Evolutionary conservation across 768 basidiomycete genomes (phyloP), one percentile per base, ranked within the genome.

Genomic region (Boletus insuetus): DNA sequence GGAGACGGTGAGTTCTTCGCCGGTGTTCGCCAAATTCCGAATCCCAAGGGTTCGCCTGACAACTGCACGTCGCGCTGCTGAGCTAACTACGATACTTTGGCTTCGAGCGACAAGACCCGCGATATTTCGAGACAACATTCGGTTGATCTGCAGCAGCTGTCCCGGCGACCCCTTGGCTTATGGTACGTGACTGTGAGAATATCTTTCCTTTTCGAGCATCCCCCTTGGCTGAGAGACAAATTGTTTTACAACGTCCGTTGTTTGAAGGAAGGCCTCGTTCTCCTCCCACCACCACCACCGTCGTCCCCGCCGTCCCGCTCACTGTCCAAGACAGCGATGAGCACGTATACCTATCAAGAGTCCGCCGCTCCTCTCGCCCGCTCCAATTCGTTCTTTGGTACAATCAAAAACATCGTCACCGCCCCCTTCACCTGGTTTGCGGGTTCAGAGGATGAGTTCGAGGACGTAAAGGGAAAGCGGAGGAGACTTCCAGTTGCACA

Each of bases 401-500:
- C 83, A 45, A 79, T 87, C 70, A 86, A 81, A 76, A 82, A 77
- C 72, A 73, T 86, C 66, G 85, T 87, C 58, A 80, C 84, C 32
- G 82, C 83, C 19, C 83, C 85, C 43, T 75, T 87, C 59, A 44
- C 69, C 46, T 76, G 80, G 72, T 83, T 86, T 72, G 77, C 80
- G 60, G 69, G 75, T 59, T 68, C 75, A 56, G 75, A 76, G 57
- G 80, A 80, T 65, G 80, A 80, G 59, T 73, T 77, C 43, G 77
- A 75, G 60, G 78, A 79, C 64, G 65, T 74, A 54, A 76, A 72
- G 39, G 82, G 82, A 58, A 85, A 86, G 67, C 81, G 84, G 58
- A 76, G 83, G 63, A 74, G 83, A 31, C 62, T 76, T 41, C 69
- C 66, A 47, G 69, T 64, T 24, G 58, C 42, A 49, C 58, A 49